Evolutionary conservation across 495 filamentous ascomycete species (phyloP), one percentile per base, ranked within the genome.

Genomic region (Penicillium paradoxum): DNA sequence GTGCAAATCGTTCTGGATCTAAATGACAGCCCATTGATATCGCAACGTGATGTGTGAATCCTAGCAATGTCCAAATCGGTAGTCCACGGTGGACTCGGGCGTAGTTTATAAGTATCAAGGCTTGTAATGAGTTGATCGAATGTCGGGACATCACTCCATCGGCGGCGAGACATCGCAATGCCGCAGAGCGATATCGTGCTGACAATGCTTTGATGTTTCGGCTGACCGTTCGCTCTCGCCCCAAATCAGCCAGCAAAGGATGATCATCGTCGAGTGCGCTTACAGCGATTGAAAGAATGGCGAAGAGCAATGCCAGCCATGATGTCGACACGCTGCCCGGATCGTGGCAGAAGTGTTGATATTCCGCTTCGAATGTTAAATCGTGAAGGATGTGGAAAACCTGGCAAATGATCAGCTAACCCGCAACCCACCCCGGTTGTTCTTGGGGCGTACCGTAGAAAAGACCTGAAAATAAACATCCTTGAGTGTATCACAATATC

Each of bases 21-120:
- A 76, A 60, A 49, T 79, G 75, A 38, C 73, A 76, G 27, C 73
- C 73, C 65, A 78, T 71, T 0, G 72, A 73, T 19, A 76, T 72
- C 11, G 74, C 72, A 14, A 76, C 69, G 51, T 79, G 73, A 25
- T 75, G 68, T 0, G 76, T 73, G 21, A 77, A 67, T 27, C 76
- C 76, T 11, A 75, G 56, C 13, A 73, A 45, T 29, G 65, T 72
- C 70, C 71, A 77, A 11, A 68, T 72, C 0, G 72, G 61, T 1
- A 75, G 60, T 5, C 74, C 69, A 0, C 67, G 66, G 22, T 78
- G 69, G 3, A 68, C 51, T 9, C 73, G 64, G 13, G 73, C 76
- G 52, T 78, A 78, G 45, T 63, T 66, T 18, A 77, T 53, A 21
- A 79, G 63, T 2, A 79, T 63, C 9, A 79, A 58, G 5, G 71